Evolutionary conservation across 1,139 yeast species (phyloP).

Genomic region (Taphrina betulina): DNA sequence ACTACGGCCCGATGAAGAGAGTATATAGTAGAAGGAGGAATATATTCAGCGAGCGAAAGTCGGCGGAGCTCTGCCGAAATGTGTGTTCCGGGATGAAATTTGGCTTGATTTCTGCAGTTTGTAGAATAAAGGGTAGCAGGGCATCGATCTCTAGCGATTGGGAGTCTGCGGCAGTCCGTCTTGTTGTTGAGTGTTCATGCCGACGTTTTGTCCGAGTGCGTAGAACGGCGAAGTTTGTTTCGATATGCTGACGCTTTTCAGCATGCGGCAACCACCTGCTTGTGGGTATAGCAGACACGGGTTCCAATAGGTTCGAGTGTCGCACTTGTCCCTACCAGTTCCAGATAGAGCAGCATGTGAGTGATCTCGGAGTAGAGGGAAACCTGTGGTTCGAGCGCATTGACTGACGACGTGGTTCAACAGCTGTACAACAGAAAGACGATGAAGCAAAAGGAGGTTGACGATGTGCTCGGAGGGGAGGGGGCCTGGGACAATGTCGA

Average conservation of each 20-base stretch:
- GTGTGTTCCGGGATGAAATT: no score
- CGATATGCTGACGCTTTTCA: no score
- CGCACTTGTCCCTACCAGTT: constrained; percentile 36
- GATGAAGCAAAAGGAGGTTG: constrained; percentile 83
- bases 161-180: no score
- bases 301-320: constrained; percentile 34
- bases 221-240: not conserved
- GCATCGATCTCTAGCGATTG: no score
- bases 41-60: no score
- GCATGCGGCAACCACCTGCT: constrained; percentile 18
- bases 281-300: constrained; percentile 17
- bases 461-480: constrained; percentile 93
- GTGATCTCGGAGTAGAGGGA: not conserved
- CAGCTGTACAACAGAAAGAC: constrained; percentile 74
- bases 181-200: constrained; percentile 7
- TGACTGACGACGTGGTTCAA: not conserved
- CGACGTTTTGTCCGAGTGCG: constrained; percentile 14
- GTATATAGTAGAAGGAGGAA: no score
- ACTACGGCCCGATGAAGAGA: no score
- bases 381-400: not conserved
- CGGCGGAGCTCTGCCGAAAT: no score
- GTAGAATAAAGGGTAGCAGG: no score
- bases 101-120: no score
- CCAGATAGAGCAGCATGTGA: constrained; percentile 34
- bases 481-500: constrained; percentile 99